Conservation (phyloP, 345 rosid species). For the Cardiospermum halicacabum region DNA sequence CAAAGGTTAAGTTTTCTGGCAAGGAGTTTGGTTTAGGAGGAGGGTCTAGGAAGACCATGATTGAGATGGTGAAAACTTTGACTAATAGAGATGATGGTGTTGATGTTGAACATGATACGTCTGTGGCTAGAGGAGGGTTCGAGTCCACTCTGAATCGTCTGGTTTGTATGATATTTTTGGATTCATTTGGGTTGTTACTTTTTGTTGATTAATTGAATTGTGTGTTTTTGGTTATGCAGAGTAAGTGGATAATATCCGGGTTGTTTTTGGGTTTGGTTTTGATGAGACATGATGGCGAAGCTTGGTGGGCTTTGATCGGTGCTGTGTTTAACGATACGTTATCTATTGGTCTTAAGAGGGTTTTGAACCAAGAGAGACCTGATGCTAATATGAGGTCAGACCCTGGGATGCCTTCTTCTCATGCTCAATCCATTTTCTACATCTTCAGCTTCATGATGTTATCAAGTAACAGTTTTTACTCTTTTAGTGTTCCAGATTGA, state of each 20-base stretch:
- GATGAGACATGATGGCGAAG: slow-evolving; percentile 60
- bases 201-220: not conserved
- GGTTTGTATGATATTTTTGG: slow-evolving; percentile 36
- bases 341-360: slow-evolving; percentile 46
- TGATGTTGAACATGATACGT: slow-evolving; percentile 35
- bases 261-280: slow-evolving; percentile 47
- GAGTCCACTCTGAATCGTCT: slow-evolving; percentile 55
- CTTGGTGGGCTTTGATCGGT: slow-evolving; percentile 70
- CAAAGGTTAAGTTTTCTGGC: slow-evolving; percentile 7
- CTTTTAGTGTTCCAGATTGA: too few species aligned
- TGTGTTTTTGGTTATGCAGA: slow-evolving; percentile 34
- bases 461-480: slow-evolving; percentile 45
- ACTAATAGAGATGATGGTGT: slow-evolving; percentile 20
- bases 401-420: slow-evolving; percentile 99
- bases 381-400: slow-evolving; percentile 55
- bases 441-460: slow-evolving; percentile 36
- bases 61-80: slow-evolving; percentile 24
- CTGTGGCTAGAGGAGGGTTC: slow-evolving; percentile 28
- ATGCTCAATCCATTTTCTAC: slow-evolving; percentile 79
- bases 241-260: slow-evolving; percentile 69
- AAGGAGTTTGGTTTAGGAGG: too few species aligned
- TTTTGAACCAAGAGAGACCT: slow-evolving; percentile 80
- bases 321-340: slow-evolving; percentile 45
- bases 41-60: slow-evolving; percentile 28
- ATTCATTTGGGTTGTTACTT: not conserved